Conservation (phyloP, 2,329 filamentous ascomycete species). For the Nannizziopsis arthrosporioides region DNA sequence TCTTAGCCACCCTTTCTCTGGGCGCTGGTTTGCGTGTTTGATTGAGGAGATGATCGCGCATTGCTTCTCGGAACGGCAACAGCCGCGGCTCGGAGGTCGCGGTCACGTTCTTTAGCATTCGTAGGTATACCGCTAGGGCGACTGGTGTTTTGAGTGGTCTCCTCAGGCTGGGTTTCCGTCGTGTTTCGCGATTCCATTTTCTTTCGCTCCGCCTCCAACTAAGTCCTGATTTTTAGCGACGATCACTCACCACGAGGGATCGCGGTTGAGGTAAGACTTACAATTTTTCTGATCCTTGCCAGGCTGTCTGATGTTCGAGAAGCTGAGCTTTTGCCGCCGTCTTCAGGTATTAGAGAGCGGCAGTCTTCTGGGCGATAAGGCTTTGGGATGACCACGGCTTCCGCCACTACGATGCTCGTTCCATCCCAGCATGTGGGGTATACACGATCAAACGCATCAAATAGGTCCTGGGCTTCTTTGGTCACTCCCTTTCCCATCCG, state of each 20-base stretch:
- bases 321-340: constrained; percentile 26
- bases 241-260: neutral
- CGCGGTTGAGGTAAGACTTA: constrained; percentile 22
- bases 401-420: constrained; percentile 48
- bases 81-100: constrained; percentile 10
- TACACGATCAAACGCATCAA: constrained; percentile 49
- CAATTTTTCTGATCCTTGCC: constrained; percentile 38
- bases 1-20: constrained; percentile 13
- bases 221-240: neutral
- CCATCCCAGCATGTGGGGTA: constrained; percentile 51
- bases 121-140: neutral
- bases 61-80: constrained; percentile 13
- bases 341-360: constrained; percentile 30
- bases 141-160: constrained; percentile 3
- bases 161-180: constrained; percentile 12
- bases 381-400: constrained; percentile 47
- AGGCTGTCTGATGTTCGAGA: constrained; percentile 15
- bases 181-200: constrained; percentile 36
- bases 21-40: neutral
- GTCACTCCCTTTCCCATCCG: constrained; percentile 50
- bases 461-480: constrained; percentile 51
- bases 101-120: neutral
- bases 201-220: constrained; percentile 40
- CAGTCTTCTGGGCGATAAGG: constrained; percentile 50
- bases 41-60: constrained; percentile 8